phyloP scores from a whole-genome alignment of 768 basidiomycete species.

The Boletus edulis region DNA sequence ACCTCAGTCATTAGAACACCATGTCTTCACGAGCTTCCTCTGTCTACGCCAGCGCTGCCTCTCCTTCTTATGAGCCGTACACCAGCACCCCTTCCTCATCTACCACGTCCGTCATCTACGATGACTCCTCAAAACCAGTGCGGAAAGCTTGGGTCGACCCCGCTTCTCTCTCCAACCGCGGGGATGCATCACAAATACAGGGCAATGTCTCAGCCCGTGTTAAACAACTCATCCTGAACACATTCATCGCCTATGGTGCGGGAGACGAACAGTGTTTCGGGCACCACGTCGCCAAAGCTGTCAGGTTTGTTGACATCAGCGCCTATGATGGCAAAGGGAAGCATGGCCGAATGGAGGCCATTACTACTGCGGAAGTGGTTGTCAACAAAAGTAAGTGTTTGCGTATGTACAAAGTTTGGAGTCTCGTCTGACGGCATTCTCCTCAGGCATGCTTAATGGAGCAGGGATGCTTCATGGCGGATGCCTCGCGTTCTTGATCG shows the following conservation, averaged over 20 bases:
- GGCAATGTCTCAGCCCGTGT: slow-evolving; percentile 63
- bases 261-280: slow-evolving; percentile 63
- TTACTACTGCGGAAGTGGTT: slow-evolving; percentile 58
- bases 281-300: slow-evolving; percentile 54
- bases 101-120: slow-evolving; percentile 28
- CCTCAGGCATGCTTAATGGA: slow-evolving; percentile 69
- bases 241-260: slow-evolving; percentile 68
- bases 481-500: slow-evolving; percentile 69
- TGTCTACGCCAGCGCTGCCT: slow-evolving; percentile 27
- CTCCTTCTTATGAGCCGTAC: slow-evolving; percentile 28
- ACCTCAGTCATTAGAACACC: neutral
- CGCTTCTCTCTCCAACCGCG: slow-evolving; percentile 53
- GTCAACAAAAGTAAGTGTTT: slow-evolving; percentile 55
- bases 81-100: slow-evolving; percentile 17
- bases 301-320: slow-evolving; percentile 60
- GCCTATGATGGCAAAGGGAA: slow-evolving; percentile 45
- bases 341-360: slow-evolving; percentile 56
- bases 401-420: neutral
- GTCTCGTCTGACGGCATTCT: slow-evolving; percentile 2
- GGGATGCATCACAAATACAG: slow-evolving; percentile 52
- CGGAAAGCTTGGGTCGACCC: slow-evolving; percentile 65
- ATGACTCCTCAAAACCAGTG: slow-evolving; percentile 15
- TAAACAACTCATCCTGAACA: slow-evolving; percentile 67
- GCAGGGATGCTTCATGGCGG: slow-evolving; percentile 78
- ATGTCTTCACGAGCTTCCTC: slow-evolving; percentile 30